phyloP scores from a whole-genome alignment of 2,329 filamentous ascomycete species.

The Cladophialophora psammophila region DNA sequence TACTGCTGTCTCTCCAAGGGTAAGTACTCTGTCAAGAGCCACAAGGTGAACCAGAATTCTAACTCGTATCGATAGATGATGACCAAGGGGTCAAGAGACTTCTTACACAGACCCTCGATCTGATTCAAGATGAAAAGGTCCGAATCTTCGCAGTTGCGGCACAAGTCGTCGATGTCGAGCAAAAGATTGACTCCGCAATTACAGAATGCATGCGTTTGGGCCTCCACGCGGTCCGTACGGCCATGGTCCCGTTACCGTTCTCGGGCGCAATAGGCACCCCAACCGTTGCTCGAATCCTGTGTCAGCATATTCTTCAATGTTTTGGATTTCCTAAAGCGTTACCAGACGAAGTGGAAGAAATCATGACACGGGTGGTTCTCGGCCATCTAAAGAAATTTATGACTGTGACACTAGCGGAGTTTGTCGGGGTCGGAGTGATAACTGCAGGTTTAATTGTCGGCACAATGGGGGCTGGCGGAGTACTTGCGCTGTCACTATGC shows the following conservation, averaged over 20 bases:
- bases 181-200: conserved; percentile 47
- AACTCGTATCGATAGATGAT: conserved; percentile 40
- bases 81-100: conserved; percentile 43
- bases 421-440: conserved; percentile 28
- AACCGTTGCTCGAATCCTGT: conserved; percentile 40
- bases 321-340: conserved; percentile 40
- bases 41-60: not conserved
- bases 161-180: conserved; percentile 46
- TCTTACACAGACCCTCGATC: conserved; percentile 43
- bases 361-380: conserved; percentile 39
- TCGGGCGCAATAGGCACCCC: conserved; percentile 39
- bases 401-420: conserved; percentile 34
- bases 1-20: conserved; percentile 40
- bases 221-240: conserved; percentile 42
- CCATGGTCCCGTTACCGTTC: conserved; percentile 41
- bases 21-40: conserved; percentile 11
- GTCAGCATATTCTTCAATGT: conserved; percentile 39
- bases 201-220: conserved; percentile 46
- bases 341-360: conserved; percentile 39
- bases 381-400: conserved; percentile 38
- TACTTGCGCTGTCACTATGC: conserved; percentile 40
- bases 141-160: conserved; percentile 46
- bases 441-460: conserved; percentile 34
- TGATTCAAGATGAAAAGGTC: conserved; percentile 46
- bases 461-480: conserved; percentile 42